Evolutionary conservation across 371 early-diverging fungal species (phyloP).

Genomic region (Caulochytrium protostelioides): DNA sequence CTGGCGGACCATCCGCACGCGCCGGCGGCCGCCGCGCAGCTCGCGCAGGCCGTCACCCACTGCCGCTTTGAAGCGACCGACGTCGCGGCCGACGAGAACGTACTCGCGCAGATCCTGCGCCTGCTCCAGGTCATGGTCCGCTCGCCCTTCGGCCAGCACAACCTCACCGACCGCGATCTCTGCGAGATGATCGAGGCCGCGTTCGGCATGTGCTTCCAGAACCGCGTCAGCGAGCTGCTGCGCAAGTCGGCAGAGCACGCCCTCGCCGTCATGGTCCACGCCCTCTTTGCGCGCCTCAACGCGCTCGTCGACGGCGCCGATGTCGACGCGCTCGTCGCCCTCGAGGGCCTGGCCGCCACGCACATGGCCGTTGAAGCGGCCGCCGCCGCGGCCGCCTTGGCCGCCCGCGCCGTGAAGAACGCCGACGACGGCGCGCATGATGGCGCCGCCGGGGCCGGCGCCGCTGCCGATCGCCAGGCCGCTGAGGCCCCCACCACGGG

Average conservation of each 20-base stretch:
- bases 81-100: slow-evolving; percentile 74
- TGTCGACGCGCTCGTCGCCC: too few species aligned
- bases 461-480: too few species aligned
- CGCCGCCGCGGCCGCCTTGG: too few species aligned
- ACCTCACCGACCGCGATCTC: slow-evolving; percentile 69
- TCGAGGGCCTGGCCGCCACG: too few species aligned
- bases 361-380: too few species aligned
- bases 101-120: slow-evolving; percentile 64
- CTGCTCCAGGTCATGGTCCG: slow-evolving; percentile 42
- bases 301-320: too few species aligned
- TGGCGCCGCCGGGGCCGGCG: too few species aligned
- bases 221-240: slow-evolving; percentile 62
- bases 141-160: slow-evolving; percentile 16
- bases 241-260: slow-evolving; percentile 59
- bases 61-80: slow-evolving; percentile 91
- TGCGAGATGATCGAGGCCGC: slow-evolving; percentile 92
- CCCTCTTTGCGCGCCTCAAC: too few species aligned
- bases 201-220: slow-evolving; percentile 85
- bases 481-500: too few species aligned
- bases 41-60: slow-evolving; percentile 57
- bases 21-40: slow-evolving; percentile 40
- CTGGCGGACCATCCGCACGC: slow-evolving; percentile 46
- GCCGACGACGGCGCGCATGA: too few species aligned
- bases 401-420: too few species aligned
- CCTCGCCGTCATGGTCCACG: slow-evolving; percentile 48